Base-by-base conservation (phyloP, 2,329 filamentous ascomycete species). In the Fonsecaea erecta region DNA sequence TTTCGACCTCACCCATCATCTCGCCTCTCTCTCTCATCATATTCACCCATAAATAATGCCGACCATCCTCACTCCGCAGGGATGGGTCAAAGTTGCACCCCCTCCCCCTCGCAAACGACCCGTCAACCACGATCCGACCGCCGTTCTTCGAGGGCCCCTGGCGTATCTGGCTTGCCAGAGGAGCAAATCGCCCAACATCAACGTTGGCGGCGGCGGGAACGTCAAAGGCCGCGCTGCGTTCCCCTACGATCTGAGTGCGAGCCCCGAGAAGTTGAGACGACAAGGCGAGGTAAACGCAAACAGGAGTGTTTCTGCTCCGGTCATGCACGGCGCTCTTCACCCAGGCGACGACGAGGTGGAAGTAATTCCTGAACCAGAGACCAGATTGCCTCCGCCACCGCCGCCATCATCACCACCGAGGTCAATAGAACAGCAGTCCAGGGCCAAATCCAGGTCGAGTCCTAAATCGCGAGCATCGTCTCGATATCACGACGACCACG, bases 51-150 rank as follows among this genome's bases (percentile, higher is more conserved):
- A n/a, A 24, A 24, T 46, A 46, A 68, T 69, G 67, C 67, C 67
- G 18, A 69, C 67, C 30, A 58, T 67, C 30, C 67, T 69, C 59
- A 69, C 67, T 6, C 64, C 67, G 12, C 67, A 69, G 48, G 67
- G 67, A 37, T 69, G 67, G 67, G 67, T 69, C 52, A 69, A 69
- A 59, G 67, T 69, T 12, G 64, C 64, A 5, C 53, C 62, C n/a
- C 32, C 59, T 16, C 53, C 64, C 24, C 61, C 51, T 46, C 63
- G 64, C 28, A 64, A 56, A 57, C 53, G 35, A 30, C 7, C 52
- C 11, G 58, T 54, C 2, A 60, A 34, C 40, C 12, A 16, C 16
- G 62, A 69, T 24, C 67, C 67, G 7, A 52, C 52, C 3, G 55
- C 34, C 21, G 55, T 59, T 6, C 56, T 69, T 9, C 61, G 60